These are phyloP conservation scores for Trichosporon coremiiforme DNA, from an alignment of 1,284 basidiomycete genomes.

Conservation along the genomic window DNA sequence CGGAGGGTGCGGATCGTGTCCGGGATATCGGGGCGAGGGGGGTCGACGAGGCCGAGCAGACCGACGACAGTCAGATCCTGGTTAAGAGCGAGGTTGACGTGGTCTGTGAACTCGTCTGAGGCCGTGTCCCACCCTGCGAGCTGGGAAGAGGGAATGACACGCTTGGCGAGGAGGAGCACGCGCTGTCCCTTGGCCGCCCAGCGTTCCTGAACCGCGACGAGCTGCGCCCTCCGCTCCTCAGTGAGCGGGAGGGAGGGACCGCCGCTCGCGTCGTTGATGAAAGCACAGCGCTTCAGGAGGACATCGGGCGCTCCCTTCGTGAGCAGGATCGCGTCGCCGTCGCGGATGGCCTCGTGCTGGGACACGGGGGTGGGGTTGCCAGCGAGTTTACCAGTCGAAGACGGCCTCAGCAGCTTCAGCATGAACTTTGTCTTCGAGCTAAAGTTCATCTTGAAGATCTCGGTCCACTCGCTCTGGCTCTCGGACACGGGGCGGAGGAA, in stretches of 20 bases:
- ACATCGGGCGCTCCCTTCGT: constrained; percentile 67
- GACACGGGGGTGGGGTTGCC: constrained; percentile 14
- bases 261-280: constrained; percentile 56
- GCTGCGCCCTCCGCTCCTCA: constrained; percentile 37
- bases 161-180: constrained; percentile 61
- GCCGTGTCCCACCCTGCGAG: constrained; percentile 14
- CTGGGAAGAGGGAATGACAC: constrained; percentile 38
- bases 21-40: constrained; percentile 64
- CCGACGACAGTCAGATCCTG: constrained; percentile 64
- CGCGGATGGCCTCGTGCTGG: constrained; percentile 31
- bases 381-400: not conserved
- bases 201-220: constrained; percentile 58
- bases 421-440: constrained; percentile 71
- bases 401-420: constrained; percentile 56
- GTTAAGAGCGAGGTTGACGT: constrained; percentile 47
- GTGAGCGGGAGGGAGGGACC: constrained; percentile 56
- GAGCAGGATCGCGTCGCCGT: constrained; percentile 55
- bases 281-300: constrained; percentile 60
- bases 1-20: constrained; percentile 62
- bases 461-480: constrained; percentile 51
- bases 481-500: constrained; percentile 52
- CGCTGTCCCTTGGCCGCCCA: constrained; percentile 67
- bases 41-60: constrained; percentile 67
- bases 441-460: constrained; percentile 60
- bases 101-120: constrained; percentile 54